Percentiles rank a stretch among this genome's conserved stretches.
Evolutionary conservation across 2,329 filamentous ascomycete genomes (phyloP).

Genomic region (Alternaria gansuensis): DNA sequence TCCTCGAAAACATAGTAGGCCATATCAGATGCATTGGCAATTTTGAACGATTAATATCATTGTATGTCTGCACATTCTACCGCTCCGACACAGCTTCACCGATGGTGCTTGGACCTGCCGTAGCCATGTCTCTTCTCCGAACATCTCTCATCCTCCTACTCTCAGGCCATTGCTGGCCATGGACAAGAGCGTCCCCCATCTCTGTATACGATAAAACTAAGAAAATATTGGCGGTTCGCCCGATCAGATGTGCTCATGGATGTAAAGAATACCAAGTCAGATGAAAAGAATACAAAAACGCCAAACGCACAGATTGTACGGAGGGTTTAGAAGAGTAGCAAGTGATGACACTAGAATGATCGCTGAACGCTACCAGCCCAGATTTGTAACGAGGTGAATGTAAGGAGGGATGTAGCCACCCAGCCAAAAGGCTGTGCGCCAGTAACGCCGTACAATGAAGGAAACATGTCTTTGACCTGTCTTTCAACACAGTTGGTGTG

Average conservation of each 20-base stretch:
- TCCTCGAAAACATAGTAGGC: too few relatives aligned
- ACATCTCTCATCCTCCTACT: constrained; percentile 20
- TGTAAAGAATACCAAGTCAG: constrained; percentile 9
- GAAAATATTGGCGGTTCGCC: constrained; percentile 18
- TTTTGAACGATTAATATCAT: constrained; percentile 22
- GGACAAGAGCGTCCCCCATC: constrained; percentile 18
- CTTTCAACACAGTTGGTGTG: constrained; percentile 33
- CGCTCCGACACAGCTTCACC: constrained; percentile 13
- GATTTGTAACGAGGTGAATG: constrained; percentile 25
- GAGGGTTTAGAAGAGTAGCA: constrained; percentile 15
- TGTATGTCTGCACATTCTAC: constrained; percentile 31
- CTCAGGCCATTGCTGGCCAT: constrained; percentile 21
- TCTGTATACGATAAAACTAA: constrained; percentile 23
- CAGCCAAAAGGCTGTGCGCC: constrained; percentile 22
- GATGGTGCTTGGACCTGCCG: constrained; percentile 34
- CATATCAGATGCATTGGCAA: neutral
- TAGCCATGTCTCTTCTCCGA: constrained; percentile 22
- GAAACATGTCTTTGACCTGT: constrained; percentile 36
- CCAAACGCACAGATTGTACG: constrained; percentile 9
- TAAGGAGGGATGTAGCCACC: constrained; percentile 24
- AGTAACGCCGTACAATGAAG: constrained; percentile 41
- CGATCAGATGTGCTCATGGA: constrained; percentile 20
- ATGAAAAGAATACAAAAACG: constrained; percentile 14
- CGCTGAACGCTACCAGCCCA: constrained; percentile 49
- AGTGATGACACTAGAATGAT: constrained; percentile 35